phyloP scores from a whole-genome alignment of 179 eudicot species.

The Beta corolliflora region DNA sequence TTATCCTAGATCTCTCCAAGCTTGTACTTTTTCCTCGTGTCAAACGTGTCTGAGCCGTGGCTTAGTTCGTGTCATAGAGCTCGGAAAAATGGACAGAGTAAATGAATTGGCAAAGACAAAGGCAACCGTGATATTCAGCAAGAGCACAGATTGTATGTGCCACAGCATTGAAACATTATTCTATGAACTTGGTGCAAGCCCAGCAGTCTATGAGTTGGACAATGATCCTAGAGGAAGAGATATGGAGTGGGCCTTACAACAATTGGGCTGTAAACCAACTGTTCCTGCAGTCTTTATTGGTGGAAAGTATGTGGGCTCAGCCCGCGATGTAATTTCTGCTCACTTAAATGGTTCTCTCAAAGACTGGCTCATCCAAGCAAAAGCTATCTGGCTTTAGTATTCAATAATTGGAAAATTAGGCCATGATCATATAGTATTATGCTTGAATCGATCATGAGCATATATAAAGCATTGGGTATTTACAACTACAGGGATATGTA shows the following conservation, averaged over 20 bases:
- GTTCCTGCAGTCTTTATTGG: constrained; percentile 54
- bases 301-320: constrained; percentile 44
- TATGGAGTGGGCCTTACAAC: constrained; percentile 54
- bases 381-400: constrained; percentile 51
- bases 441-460: not conserved
- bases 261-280: constrained; percentile 47
- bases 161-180: constrained; percentile 48
- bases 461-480: constrained; percentile 1
- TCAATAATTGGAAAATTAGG: not conserved
- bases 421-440: not conserved
- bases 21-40: too few species aligned
- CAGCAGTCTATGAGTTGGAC: constrained; percentile 56
- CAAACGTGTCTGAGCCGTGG: not conserved
- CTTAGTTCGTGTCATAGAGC: not conserved
- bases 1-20: too few species aligned
- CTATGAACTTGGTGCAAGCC: constrained; percentile 58
- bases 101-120: constrained; percentile 40
- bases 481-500: not conserved
- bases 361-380: constrained; percentile 43
- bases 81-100: constrained; percentile 41
- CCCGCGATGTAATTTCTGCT: constrained; percentile 39
- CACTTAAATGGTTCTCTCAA: constrained; percentile 50
- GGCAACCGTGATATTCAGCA: constrained; percentile 63
- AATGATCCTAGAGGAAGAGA: constrained; percentile 48
- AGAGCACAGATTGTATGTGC: constrained; percentile 67